Conservation (phyloP, 2,329 filamentous ascomycete species). For the Penicillium sp. region DNA sequence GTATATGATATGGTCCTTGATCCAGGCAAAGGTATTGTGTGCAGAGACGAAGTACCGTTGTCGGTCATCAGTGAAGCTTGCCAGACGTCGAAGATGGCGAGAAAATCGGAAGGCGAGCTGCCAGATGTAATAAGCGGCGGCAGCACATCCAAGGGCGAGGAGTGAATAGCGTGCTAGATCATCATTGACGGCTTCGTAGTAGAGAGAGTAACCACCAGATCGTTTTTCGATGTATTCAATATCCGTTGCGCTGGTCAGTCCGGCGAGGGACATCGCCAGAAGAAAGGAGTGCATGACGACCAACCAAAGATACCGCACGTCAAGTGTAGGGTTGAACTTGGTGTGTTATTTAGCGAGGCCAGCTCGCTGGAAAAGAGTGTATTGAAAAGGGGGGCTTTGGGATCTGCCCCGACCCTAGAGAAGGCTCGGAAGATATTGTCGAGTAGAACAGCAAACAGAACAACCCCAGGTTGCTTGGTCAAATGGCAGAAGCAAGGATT, state of each 20-base stretch:
- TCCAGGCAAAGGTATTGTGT: slow-evolving; percentile 55
- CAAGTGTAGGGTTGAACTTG: background rate
- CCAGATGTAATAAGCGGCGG: slow-evolving; percentile 66
- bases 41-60: slow-evolving; percentile 75
- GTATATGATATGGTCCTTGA: slow-evolving; percentile 67
- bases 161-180: slow-evolving; percentile 62
- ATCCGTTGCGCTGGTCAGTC: slow-evolving; percentile 29
- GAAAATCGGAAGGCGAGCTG: slow-evolving; percentile 61
- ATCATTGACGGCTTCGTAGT: slow-evolving; percentile 48
- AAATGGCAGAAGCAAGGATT: background rate
- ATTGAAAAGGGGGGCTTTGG: slow-evolving; percentile 3
- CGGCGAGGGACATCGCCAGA: slow-evolving; percentile 29
- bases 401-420: slow-evolving; percentile 6
- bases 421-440: background rate
- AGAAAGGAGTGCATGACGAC: slow-evolving; percentile 26
- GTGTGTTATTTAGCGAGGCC: slow-evolving; percentile 28
- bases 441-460: slow-evolving; percentile 3
- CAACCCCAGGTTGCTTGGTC: slow-evolving; percentile 15
- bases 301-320: background rate
- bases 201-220: slow-evolving; percentile 11
- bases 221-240: slow-evolving; percentile 32
- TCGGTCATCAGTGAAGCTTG: slow-evolving; percentile 73
- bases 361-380: slow-evolving; percentile 25
- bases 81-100: slow-evolving; percentile 69
- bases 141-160: slow-evolving; percentile 63